Evolutionary conservation across 2,329 filamentous ascomycete genomes (phyloP), one percentile per base, ranked within the genome.

Genomic region (Pseudocercospora cruenta): DNA sequence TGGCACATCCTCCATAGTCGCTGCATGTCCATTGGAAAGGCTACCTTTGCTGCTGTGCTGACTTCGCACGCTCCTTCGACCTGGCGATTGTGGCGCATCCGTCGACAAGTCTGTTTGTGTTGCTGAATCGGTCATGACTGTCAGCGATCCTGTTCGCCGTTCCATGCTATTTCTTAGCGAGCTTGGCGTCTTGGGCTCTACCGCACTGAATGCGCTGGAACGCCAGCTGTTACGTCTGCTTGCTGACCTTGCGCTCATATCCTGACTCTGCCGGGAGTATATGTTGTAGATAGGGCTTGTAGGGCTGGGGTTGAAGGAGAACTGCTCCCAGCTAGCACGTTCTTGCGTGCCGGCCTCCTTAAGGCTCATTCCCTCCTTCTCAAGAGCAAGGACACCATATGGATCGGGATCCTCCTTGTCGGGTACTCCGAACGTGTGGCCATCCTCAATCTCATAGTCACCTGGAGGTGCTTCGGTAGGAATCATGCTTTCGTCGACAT

Each of bases 381-480:
- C 93, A n/a, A 98, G 81, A 7, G 94, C 94, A 69, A 94, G 86
- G 26, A 97, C 91, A 24, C 94, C 94, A 75, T 92, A 98, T 0
- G 94, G 94, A 77, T 98, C 94, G 0, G 94, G 93, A 72, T 98
- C 94, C 62, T 93, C 88, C 3, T 83, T 80, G 69, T 90, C 88
- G 0, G 93, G 93, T 16, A 97, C 83, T 1, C 94, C 94, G 80
- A 97, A 97, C 1, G 82, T 81, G 31, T 84, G 79, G 7, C 79
- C 80, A 71, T 81, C 57, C 76, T 84, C 63, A 4, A 91, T 72
- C 49, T 90, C 85, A 62, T 84, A 88, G 75, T 98, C 94, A 60
- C 90, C 90, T 0, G 94, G 94, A 0, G 93, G 87, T 12, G 91
- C 89, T 65, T 90, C 85, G 6, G 88, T 83, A 14, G 89, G 87